phyloP scores from a whole-genome alignment of 169 alveolate species.

The Haemoproteus tartakovskyi region DNA sequence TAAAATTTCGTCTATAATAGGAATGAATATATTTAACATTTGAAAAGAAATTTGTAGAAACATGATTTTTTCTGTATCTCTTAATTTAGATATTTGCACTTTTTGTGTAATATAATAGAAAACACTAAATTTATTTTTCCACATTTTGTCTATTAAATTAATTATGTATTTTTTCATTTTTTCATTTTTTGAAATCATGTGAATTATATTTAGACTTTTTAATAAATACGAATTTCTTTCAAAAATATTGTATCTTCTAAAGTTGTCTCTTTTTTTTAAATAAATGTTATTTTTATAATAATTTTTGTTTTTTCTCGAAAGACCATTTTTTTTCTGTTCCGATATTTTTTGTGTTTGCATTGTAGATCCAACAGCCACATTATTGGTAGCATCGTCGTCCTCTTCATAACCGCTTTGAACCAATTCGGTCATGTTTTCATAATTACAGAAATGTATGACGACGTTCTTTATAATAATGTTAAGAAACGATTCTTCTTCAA shows the following conservation, averaged over 20 bases:
- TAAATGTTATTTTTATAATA: slow-evolving; percentile 30
- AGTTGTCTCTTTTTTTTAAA: slow-evolving; percentile 2
- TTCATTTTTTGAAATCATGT: slow-evolving; percentile 44
- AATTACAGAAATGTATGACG: slow-evolving; percentile 16
- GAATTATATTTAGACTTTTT: slow-evolving; percentile 27
- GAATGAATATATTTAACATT: slow-evolving; percentile 54
- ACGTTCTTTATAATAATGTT: slow-evolving; percentile 9
- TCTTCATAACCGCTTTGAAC: background rate
- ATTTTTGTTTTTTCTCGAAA: background rate
- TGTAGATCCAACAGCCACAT: background rate
- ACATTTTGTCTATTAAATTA: slow-evolving; percentile 13
- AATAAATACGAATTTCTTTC: slow-evolving; percentile 15
- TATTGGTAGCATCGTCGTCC: background rate
- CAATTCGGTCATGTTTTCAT: slow-evolving; percentile 9
- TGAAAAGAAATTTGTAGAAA: slow-evolving; percentile 40
- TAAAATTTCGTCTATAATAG: slow-evolving; percentile 23
- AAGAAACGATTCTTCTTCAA: slow-evolving; percentile 34
- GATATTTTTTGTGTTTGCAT: background rate
- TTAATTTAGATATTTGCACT: slow-evolving; percentile 10
- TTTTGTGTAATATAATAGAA: slow-evolving; percentile 54
- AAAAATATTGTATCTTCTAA: slow-evolving; percentile 33
- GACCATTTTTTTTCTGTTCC: background rate
- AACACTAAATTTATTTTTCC: slow-evolving; percentile 51
- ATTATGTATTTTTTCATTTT: slow-evolving; percentile 43
- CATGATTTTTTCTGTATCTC: slow-evolving; percentile 43